Percentiles rank a stretch among this genome's conserved stretches.
Evolutionary conservation across 306 rosid species (phyloP).

Genomic region (Vigna reflexopilosa): DNA sequence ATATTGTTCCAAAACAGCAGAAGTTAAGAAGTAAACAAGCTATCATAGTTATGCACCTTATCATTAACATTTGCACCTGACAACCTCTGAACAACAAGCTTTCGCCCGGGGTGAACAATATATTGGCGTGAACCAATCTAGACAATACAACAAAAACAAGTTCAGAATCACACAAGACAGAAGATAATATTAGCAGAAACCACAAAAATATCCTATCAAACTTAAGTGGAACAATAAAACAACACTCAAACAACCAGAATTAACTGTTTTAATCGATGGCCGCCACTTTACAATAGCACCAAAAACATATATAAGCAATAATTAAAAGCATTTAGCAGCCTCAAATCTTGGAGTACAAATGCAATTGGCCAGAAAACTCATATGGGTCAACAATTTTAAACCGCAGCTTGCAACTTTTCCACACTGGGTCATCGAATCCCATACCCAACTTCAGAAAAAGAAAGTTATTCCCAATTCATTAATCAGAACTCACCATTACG

Average conservation of each 20-base stretch:
- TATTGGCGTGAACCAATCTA: conserved; percentile 90
- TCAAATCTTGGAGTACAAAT: not conserved
- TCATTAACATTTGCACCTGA: conserved; percentile 83
- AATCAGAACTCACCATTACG: conserved; percentile 70
- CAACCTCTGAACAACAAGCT: conserved; percentile 78
- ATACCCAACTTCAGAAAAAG: not conserved
- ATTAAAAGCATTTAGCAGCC: not conserved
- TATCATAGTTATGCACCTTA: conserved; percentile 58
- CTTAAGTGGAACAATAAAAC: not conserved
- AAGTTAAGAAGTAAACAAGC: conserved; percentile 14
- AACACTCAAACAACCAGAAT: conserved; percentile 10
- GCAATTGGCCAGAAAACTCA: not conserved
- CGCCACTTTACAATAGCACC: not conserved
- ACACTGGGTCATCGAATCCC: conserved; percentile 26
- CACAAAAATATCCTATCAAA: conserved; percentile 22
- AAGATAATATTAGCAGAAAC: conserved; percentile 25
- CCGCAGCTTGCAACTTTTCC: conserved; percentile 26
- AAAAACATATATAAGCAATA: not conserved
- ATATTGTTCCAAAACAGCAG: conserved; percentile 17
- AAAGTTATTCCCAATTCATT: not conserved
- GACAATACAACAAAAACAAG: conserved; percentile 29
- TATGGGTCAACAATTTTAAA: not conserved
- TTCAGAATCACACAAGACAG: conserved; percentile 31
- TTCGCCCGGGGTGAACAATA: conserved; percentile 94
- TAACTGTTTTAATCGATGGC: not conserved